phyloP scores from a whole-genome alignment of 371 early-diverging fungal species.

The Lichtheimia corymbifera region DNA sequence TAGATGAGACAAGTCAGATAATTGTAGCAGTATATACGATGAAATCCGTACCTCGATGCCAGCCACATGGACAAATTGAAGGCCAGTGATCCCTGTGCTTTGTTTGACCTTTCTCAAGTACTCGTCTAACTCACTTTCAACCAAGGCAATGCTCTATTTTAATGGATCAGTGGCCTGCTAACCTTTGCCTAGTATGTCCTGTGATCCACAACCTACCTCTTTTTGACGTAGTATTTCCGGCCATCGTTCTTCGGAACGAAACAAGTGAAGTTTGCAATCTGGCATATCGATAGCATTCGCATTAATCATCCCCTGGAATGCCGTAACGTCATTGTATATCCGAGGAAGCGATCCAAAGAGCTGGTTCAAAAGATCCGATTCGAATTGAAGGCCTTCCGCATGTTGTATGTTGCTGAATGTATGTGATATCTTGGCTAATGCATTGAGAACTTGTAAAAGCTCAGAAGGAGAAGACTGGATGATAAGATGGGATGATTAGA shows the following conservation, averaged over 20 bases:
- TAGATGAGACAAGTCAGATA: conserved; percentile 1
- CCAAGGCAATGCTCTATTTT: conserved; percentile 42
- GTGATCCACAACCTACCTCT: conserved; percentile 26
- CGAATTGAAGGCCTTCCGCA: conserved; percentile 25
- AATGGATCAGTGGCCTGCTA: neutral
- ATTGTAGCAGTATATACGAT: neutral
- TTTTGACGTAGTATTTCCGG: conserved; percentile 55
- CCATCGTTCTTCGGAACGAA: conserved; percentile 51
- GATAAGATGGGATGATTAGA: neutral
- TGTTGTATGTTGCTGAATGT: conserved; percentile 8
- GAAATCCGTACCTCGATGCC: conserved; percentile 55
- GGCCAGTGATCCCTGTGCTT: conserved; percentile 32
- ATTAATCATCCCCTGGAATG: conserved; percentile 41
- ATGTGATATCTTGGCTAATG: conserved; percentile 47
- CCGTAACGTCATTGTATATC: conserved; percentile 29
- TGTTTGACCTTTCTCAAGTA: conserved; percentile 47
- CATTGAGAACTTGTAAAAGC: conserved; percentile 52
- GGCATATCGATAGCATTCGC: conserved; percentile 41
- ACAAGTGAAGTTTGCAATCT: conserved; percentile 51
- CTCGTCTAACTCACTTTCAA: conserved; percentile 52
- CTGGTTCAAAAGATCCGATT: conserved; percentile 34
- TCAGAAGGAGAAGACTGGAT: conserved; percentile 62
- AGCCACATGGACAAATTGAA: conserved; percentile 60
- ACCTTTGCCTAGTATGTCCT: neutral
- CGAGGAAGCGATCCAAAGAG: conserved; percentile 45